Evolutionary conservation across 1,284 basidiomycete genomes (phyloP).

Genomic region (Ustilago loliicola): DNA sequence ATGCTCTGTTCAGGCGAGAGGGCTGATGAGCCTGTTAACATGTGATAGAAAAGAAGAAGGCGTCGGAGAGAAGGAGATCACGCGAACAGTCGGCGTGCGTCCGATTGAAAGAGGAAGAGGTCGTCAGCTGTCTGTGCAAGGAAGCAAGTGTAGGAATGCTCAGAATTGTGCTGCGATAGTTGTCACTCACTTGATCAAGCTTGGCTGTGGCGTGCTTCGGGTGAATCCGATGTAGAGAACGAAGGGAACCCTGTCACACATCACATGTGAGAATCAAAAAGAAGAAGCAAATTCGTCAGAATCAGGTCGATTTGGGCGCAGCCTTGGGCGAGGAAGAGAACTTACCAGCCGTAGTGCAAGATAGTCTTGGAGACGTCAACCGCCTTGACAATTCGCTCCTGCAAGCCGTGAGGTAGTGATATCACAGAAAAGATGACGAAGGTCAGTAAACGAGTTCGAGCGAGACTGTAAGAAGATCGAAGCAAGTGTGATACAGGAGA

Average conservation of each 20-base stretch:
- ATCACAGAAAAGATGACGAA: neutral
- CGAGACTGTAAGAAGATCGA: neutral
- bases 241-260: constrained; percentile 63
- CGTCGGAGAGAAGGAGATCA: neutral
- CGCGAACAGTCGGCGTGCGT: neutral
- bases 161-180: neutral
- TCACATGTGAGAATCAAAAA: neutral
- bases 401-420: neutral
- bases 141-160: neutral
- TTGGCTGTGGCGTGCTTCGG: constrained; percentile 65
- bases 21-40: constrained; percentile 60
- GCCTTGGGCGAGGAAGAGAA: neutral
- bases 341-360: constrained; percentile 67
- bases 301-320: neutral
- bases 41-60: neutral
- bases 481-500: neutral
- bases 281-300: neutral
- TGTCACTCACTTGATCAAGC: constrained; percentile 64
- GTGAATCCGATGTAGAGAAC: constrained; percentile 69
- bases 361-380: constrained; percentile 66
- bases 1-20: constrained; percentile 47
- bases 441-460: neutral
- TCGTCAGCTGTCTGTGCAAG: neutral
- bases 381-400: constrained; percentile 67
- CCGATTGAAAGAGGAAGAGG: neutral